Base-by-base conservation (phyloP, 2,329 filamentous ascomycete genomes). In the Penicillium sp. region DNA sequence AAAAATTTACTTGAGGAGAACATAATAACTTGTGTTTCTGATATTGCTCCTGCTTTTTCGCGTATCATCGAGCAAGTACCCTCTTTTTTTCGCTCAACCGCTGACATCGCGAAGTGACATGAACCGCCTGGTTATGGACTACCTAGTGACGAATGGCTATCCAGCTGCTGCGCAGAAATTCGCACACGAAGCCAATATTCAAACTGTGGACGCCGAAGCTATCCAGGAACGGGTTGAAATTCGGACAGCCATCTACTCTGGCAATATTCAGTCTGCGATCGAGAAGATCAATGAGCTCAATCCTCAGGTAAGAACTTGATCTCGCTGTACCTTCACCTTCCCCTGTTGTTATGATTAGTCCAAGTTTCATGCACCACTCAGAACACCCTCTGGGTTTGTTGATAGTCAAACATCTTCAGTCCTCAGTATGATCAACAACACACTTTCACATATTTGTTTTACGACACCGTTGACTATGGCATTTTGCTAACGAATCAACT, bases 361-460 rank as follows among this genome's bases (percentile, higher is more conserved):
- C 86, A 85, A 69, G 90, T 85, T 93, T 96, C 94, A 99, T 99
- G 95, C 95, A 99, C 95, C 95, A 99, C 95, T 93, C 95, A 92
- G 95, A 98, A 71, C 68, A 87, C 84, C 85, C 88, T 88, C 84
- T 84, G 87, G 88, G 89, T 81, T 87, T 95, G 95, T 96, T 96
- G 94, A 98, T 83, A 87, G 86, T 82, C 82, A 83, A 81, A 80
- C 81, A 82, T 87, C 89, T 91, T 91, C 89, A 91, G 88, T 91
- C 88, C 86, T 91, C 87, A 91, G 87, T 89, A 93, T 95, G 92
- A 96, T 84, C 85, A 82, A 78, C 69, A 71, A 71, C 56, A 62
- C 56, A 62, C 62, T 65, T 47, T 67, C 47, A 57, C 58, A 52
- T 61, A 51, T 59, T n/a, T 52, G 64, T 41, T 29, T 35, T 56